A percentile compares a stretch with the other conserved stretches of the same genome.
Conservation (phyloP, 768 basidiomycete species). For the Kwoniella dendrophila region DNA sequence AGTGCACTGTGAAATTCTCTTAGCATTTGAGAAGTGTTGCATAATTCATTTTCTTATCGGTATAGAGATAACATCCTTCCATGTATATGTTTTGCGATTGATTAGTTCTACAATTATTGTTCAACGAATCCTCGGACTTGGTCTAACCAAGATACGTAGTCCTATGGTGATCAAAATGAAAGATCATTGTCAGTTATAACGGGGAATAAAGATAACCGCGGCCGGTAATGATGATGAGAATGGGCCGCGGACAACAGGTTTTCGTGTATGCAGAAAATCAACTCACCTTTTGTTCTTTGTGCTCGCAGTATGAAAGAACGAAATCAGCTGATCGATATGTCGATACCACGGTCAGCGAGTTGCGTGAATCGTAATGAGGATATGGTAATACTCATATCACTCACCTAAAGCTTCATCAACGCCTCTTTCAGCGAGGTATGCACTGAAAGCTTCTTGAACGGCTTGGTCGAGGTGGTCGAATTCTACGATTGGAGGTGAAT, state of each 20-base stretch:
- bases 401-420: slow-evolving; percentile 69
- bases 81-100: too few relatives aligned
- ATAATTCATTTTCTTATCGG: too few relatives aligned
- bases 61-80: too few relatives aligned
- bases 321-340: slow-evolving; percentile 71
- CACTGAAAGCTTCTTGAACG: slow-evolving; percentile 90
- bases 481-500: slow-evolving; percentile 54
- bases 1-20: neutral
- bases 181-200: slow-evolving; percentile 2
- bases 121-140: slow-evolving; percentile 83
- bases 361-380: too few relatives aligned
- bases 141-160: slow-evolving; percentile 87
- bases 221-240: slow-evolving; percentile 18
- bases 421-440: slow-evolving; percentile 85
- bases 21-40: slow-evolving; percentile 1
- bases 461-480: slow-evolving; percentile 85
- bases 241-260: slow-evolving; percentile 6
- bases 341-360: slow-evolving; percentile 1
- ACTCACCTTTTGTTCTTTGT: slow-evolving; percentile 89
- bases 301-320: slow-evolving; percentile 82
- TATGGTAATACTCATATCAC: slow-evolving; percentile 17
- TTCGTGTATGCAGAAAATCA: slow-evolving; percentile 1
- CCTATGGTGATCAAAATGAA: slow-evolving; percentile 59
- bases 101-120: slow-evolving; percentile 31
- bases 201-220: too few relatives aligned